These are phyloP conservation scores for Penicillium crystallinum DNA, from an alignment of 495 filamentous ascomycete species.

Conservation along the genomic window DNA sequence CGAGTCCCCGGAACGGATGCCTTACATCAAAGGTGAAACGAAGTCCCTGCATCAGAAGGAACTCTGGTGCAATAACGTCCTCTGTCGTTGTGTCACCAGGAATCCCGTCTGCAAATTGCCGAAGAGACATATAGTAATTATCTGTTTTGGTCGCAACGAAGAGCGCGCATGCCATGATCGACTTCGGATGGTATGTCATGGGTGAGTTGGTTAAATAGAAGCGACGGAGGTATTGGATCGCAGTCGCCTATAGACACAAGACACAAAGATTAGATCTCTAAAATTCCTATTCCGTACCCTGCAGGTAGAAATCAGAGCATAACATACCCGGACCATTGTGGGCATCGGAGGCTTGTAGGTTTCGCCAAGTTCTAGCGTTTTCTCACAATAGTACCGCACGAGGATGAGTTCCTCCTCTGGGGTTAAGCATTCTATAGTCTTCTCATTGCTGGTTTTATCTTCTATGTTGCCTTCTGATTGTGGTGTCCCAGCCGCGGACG, in stretches of 20 bases:
- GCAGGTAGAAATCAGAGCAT: neutral
- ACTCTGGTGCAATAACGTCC: conserved; percentile 83
- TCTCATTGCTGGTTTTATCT: conserved; percentile 30
- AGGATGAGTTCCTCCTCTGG: conserved; percentile 76
- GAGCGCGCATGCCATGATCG: conserved; percentile 78
- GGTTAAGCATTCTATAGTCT: conserved; percentile 65
- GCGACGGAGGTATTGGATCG: conserved; percentile 83
- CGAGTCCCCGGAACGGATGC: conserved; percentile 83
- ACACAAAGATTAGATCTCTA: neutral
- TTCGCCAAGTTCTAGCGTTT: conserved; percentile 68
- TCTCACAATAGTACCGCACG: conserved; percentile 72
- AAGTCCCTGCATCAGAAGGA: conserved; percentile 85
- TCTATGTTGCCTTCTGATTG: conserved; percentile 31
- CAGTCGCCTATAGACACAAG: conserved; percentile 59
- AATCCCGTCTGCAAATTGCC: conserved; percentile 58
- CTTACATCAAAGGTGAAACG: conserved; percentile 88
- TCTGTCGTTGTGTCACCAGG: conserved; percentile 59
- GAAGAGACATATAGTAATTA: conserved; percentile 67
- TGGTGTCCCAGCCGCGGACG: conserved; percentile 38
- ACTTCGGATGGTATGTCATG: conserved; percentile 89
- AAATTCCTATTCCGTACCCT: neutral
- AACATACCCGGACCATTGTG: conserved; percentile 66
- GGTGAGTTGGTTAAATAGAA: conserved; percentile 93
- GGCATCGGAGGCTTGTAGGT: conserved; percentile 73
- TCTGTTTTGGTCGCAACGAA: conserved; percentile 93